Conservation (phyloP, 2,329 filamentous ascomycete species). For the Coniochaeta hoffmannii region DNA sequence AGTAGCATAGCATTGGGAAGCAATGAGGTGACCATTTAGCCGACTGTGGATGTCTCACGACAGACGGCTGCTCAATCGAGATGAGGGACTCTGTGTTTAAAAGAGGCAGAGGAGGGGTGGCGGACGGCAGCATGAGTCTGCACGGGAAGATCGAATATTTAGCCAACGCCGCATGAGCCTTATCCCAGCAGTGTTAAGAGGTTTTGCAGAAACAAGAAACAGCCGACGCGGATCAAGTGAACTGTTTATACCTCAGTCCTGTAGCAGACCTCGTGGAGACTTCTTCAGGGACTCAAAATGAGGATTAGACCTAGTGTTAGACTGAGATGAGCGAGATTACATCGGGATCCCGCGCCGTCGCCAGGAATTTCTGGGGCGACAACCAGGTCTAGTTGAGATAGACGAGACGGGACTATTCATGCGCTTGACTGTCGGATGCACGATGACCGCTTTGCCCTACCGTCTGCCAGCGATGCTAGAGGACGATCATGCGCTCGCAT, state of each 20-base stretch:
- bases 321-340: background rate
- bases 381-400: background rate
- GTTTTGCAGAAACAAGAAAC: background rate
- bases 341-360: background rate
- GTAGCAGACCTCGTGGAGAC: too few species aligned
- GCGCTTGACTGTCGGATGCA: background rate
- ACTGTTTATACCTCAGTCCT: background rate
- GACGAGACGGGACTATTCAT: background rate
- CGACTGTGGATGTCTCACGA: background rate
- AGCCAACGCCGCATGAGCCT: background rate
- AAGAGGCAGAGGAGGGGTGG: background rate
- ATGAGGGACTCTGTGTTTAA: background rate
- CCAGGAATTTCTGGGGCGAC: background rate
- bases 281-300: background rate
- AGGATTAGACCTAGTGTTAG: constrained; percentile 6
- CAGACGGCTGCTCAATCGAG: constrained; percentile 1
- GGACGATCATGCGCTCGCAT: background rate
- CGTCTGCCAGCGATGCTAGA: background rate
- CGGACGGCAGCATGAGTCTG: background rate
- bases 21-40: constrained; percentile 7
- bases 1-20: constrained; percentile 11
- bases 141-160: constrained; percentile 1
- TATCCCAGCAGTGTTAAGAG: background rate
- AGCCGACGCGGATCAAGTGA: background rate
- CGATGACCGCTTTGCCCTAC: background rate